Conservation (phyloP, 164 flowering plant genomes). For the Brasenia schreberi region DNA sequence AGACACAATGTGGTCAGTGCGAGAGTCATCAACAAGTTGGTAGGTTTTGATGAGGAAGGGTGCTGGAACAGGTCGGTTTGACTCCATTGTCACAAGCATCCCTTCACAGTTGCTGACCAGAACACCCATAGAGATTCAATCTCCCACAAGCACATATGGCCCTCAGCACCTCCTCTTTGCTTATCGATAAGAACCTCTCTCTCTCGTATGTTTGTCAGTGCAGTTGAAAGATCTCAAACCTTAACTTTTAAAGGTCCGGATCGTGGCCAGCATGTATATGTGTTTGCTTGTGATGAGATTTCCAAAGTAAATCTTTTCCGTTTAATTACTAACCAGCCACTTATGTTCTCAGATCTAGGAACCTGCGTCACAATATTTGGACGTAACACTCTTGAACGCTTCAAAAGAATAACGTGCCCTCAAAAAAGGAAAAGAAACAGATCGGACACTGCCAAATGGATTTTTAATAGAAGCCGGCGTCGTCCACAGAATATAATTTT, state of each 20-base stretch:
- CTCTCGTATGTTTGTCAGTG: background rate
- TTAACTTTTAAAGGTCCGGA: background rate
- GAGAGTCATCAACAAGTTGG: conserved; percentile 40
- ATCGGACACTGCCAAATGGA: too few relatives aligned
- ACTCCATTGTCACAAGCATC: conserved; percentile 24
- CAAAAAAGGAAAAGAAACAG: too few relatives aligned
- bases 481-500: too few relatives aligned
- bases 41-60: conserved; percentile 49
- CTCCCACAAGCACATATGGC: background rate
- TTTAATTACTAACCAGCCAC: background rate
- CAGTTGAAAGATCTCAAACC: background rate
- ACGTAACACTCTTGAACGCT: too few relatives aligned
- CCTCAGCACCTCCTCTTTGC: conserved; percentile 1
- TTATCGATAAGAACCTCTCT: conserved; percentile 5
- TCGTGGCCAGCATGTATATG: background rate
- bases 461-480: too few relatives aligned
- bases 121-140: conserved; percentile 24
- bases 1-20: conserved; percentile 37
- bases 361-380: too few relatives aligned
- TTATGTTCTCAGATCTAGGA: background rate
- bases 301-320: background rate
- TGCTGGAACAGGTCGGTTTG: conserved; percentile 33
- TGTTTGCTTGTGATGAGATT: background rate
- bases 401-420: too few relatives aligned
- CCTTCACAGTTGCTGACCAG: conserved; percentile 27